phyloP scores from a whole-genome alignment of 768 basidiomycete species.

The Tylopilus sp. region DNA sequence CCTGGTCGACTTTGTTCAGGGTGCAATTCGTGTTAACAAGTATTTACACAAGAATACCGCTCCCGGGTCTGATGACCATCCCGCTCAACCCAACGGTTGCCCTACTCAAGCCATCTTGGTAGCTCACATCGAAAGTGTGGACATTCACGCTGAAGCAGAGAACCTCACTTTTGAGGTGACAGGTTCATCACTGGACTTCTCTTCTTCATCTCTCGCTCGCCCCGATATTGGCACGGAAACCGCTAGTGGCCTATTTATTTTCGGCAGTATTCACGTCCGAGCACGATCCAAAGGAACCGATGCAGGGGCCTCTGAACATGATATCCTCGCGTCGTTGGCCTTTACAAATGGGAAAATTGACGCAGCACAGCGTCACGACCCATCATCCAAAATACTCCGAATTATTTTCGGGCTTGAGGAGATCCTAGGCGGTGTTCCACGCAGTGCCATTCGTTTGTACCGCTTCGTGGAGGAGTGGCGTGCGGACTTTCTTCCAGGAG shows the following conservation, averaged over 20 bases:
- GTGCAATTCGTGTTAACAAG: slow-evolving; percentile 49
- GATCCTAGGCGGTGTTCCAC: slow-evolving; percentile 61
- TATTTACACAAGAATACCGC: slow-evolving; percentile 18
- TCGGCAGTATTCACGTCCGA: slow-evolving; percentile 52
- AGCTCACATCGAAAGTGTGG: slow-evolving; percentile 41
- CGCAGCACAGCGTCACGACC: slow-evolving; percentile 46
- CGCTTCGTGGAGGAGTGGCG: slow-evolving; percentile 82
- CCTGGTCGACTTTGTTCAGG: slow-evolving; percentile 57
- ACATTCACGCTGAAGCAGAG: slow-evolving; percentile 64
- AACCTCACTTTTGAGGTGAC: slow-evolving; percentile 65
- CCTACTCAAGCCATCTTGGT: slow-evolving; percentile 36
- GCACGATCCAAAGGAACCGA: slow-evolving; percentile 50
- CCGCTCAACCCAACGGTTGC: neutral
- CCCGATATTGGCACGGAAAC: slow-evolving; percentile 34
- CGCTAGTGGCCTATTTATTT: slow-evolving; percentile 44
- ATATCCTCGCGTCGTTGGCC: slow-evolving; percentile 59
- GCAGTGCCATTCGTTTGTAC: slow-evolving; percentile 77
- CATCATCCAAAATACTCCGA: slow-evolving; percentile 36
- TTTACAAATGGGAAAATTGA: slow-evolving; percentile 47
- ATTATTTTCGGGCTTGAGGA: slow-evolving; percentile 43
- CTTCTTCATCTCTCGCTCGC: slow-evolving; percentile 17
- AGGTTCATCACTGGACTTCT: slow-evolving; percentile 29
- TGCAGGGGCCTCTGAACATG: slow-evolving; percentile 41
- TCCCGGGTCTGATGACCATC: neutral
- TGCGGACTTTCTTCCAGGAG: slow-evolving; percentile 70